Percentiles rank a stretch among this genome's conserved stretches.
Conservation (phyloP, 768 basidiomycete genomes). For the Scleroderma citrinum region DNA sequence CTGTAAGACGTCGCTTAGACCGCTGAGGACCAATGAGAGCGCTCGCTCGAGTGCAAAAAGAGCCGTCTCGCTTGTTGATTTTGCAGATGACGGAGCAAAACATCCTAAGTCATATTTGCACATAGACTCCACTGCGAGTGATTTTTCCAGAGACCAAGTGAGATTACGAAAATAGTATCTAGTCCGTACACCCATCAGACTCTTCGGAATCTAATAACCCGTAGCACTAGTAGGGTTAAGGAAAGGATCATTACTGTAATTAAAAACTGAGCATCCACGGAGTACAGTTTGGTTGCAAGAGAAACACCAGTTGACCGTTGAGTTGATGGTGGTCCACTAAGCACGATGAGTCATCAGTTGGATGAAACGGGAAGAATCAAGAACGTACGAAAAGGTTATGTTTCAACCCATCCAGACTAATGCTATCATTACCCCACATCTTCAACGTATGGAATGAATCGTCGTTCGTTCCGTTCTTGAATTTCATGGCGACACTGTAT, state of each 20-base stretch:
- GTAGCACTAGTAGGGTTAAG: constrained; percentile 7
- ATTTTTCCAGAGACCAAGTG: no score
- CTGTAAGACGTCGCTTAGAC: no score
- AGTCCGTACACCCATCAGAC: no score
- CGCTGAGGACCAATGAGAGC: no score
- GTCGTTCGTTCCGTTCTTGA: constrained; percentile 68
- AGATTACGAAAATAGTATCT: no score
- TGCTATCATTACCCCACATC: constrained; percentile 48
- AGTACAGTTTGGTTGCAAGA: constrained; percentile 29
- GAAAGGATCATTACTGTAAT: constrained; percentile 25
- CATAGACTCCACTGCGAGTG: no score
- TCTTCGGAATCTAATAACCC: not conserved
- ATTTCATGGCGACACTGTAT: constrained; percentile 68
- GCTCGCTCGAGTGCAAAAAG: no score
- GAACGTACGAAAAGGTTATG: constrained; percentile 13
- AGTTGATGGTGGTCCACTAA: constrained; percentile 25
- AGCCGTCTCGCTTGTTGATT: no score
- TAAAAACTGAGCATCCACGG: constrained; percentile 27
- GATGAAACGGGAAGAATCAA: not conserved
- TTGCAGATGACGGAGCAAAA: no score
- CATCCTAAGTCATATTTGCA: no score
- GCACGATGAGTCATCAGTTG: not conserved
- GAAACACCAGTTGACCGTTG: constrained; percentile 29
- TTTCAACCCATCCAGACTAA: constrained; percentile 16
- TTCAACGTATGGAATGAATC: constrained; percentile 54